Conservation (phyloP, 2,329 filamentous ascomycete genomes). For the Colletotrichum godetiae region DNA sequence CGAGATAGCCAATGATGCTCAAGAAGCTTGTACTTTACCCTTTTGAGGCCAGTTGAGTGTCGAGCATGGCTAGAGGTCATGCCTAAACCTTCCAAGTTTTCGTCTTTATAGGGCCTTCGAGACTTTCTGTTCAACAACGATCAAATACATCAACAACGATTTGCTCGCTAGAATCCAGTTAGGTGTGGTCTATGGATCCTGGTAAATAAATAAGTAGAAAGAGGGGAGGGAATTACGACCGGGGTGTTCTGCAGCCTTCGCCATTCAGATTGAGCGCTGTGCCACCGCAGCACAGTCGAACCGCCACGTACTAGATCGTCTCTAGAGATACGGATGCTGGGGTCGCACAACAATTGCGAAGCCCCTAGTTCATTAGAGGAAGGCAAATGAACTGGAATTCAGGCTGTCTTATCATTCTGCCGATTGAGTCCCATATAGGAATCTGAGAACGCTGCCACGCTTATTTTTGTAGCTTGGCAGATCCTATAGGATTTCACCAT, state of each 20-base stretch:
- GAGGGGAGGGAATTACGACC: neutral
- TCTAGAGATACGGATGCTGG: neutral
- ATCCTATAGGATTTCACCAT: constrained; percentile 5
- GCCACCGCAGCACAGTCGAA: neutral
- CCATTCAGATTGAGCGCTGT: neutral
- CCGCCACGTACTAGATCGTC: neutral
- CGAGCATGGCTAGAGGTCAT: no score
- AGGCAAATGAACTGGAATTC: neutral
- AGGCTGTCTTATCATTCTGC: neutral
- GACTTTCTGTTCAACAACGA: no score
- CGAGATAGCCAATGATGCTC: no score
- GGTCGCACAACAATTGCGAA: no score
- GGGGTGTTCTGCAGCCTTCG: neutral
- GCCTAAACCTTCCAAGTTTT: no score
- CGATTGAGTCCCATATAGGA: constrained; percentile 6
- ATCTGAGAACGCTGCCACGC: neutral
- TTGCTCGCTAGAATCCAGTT: no score
- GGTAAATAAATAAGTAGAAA: no score
- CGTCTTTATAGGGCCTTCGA: no score
- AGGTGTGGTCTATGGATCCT: no score
- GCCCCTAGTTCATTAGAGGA: neutral
- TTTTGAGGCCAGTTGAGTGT: no score
- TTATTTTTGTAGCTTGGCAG: neutral
- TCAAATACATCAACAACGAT: no score
- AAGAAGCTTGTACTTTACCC: no score